Evolutionary conservation across 2,329 filamentous ascomycete genomes (phyloP).

Genomic region (Trichocomaceae sp.): DNA sequence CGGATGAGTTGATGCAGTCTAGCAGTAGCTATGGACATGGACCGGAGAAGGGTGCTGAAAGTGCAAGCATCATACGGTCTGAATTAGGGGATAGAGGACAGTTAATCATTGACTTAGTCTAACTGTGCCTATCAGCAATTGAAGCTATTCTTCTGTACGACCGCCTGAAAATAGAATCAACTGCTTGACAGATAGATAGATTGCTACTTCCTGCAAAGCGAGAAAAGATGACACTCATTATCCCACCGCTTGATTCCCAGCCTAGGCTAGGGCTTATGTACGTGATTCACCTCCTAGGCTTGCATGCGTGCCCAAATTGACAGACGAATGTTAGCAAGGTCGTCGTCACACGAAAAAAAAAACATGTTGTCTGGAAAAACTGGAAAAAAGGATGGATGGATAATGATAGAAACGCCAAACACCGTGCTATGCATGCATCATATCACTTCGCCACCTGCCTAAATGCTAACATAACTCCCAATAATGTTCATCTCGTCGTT

Average conservation of each 20-base stretch:
- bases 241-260: background rate
- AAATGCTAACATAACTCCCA: conserved; percentile 11
- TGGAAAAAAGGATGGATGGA: background rate
- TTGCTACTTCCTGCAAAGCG: background rate
- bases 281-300: background rate
- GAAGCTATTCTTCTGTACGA: too few species aligned
- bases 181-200: background rate
- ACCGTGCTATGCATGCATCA: conserved; percentile 9
- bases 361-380: too few species aligned
- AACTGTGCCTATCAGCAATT: background rate
- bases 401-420: conserved; percentile 10
- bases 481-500: conserved; percentile 8
- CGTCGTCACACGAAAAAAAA: background rate
- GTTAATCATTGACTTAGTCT: conserved; percentile 22
- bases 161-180: too few species aligned
- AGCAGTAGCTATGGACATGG: background rate
- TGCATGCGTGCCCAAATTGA: background rate
- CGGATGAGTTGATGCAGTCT: conserved; percentile 22
- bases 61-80: conserved; percentile 16
- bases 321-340: background rate
- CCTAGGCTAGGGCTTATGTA: background rate
- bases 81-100: conserved; percentile 27
- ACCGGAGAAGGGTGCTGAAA: background rate
- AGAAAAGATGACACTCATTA: background rate
- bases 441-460: background rate